phyloP scores from a whole-genome alignment of 352 stramenopile genomes.

The Pythium monospermum region DNA sequence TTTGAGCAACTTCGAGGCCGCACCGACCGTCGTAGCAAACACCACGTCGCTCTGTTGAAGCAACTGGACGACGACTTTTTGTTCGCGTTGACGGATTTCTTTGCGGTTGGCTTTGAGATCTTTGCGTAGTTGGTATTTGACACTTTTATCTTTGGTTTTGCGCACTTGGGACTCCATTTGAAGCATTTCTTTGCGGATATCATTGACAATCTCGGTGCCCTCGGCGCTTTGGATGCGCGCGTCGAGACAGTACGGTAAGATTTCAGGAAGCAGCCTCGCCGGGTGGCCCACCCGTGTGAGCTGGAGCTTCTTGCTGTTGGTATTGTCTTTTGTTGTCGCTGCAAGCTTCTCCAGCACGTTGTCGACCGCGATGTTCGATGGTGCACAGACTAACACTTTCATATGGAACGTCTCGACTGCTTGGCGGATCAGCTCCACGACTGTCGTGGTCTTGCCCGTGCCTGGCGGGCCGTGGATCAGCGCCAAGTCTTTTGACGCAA shows the following conservation, averaged over 20 bases:
- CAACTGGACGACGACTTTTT: conserved; percentile 91
- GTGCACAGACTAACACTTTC: conserved; percentile 95
- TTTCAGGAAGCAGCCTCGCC: conserved; percentile 87
- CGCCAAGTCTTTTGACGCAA: conserved; percentile 83
- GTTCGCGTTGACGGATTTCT: conserved; percentile 92
- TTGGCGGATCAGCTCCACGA: conserved; percentile 96
- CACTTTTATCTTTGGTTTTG: conserved; percentile 51
- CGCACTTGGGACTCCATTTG: conserved; percentile 46
- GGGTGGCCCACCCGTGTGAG: conserved; percentile 92
- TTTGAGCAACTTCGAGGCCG: conserved; percentile 87
- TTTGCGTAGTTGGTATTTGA: conserved; percentile 40
- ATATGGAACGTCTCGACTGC: conserved; percentile 78
- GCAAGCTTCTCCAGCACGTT: conserved; percentile 96
- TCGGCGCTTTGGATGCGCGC: conserved; percentile 89
- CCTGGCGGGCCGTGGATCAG: conserved; percentile 92
- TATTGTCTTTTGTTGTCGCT: conserved; percentile 21
- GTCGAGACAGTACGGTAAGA: conserved; percentile 93
- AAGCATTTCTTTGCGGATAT: conserved; percentile 92
- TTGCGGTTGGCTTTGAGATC: conserved; percentile 92
- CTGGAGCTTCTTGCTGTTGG: too few relatives aligned
- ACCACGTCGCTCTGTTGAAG: conserved; percentile 93
- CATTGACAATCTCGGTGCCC: conserved; percentile 93
- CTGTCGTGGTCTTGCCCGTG: conserved; percentile 96
- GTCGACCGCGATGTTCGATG: conserved; percentile 98
- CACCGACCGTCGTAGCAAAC: conserved; percentile 95